Conservation (phyloP, 2,329 filamentous ascomycete species). For the Fusarium palustre region DNA sequence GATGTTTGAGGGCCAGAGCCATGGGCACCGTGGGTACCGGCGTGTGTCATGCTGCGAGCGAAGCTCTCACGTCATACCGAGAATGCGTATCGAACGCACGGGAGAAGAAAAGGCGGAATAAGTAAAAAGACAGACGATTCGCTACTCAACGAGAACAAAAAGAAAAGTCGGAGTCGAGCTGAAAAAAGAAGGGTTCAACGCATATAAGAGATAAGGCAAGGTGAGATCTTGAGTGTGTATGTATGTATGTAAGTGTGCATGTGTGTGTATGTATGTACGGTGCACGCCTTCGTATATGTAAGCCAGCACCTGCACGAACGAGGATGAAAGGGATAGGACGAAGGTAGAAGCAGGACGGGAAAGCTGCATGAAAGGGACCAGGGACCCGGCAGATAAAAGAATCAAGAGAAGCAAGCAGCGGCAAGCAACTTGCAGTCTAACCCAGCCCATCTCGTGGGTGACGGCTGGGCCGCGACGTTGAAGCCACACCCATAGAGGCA, state of each 20-base stretch:
- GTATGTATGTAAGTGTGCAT: conserved; percentile 19
- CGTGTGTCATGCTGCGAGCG: conserved; percentile 55
- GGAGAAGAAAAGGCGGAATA: conserved; percentile 24
- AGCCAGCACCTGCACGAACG: conserved; percentile 25
- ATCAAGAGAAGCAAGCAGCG: conserved; percentile 29
- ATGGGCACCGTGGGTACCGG: conserved; percentile 58
- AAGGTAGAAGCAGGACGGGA: conserved; percentile 37
- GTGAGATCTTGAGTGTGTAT: conserved; percentile 34
- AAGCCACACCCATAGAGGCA: conserved; percentile 27
- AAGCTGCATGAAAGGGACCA: conserved; percentile 39
- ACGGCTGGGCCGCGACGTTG: conserved; percentile 32
- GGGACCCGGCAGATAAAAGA: conserved; percentile 43
- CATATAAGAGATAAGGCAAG: conserved; percentile 19
- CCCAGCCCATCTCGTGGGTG: conserved; percentile 31
- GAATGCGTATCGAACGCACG: conserved; percentile 27
- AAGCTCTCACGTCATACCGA: conserved; percentile 45
- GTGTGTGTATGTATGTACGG: conserved; percentile 20
- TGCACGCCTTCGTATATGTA: conserved; percentile 40
- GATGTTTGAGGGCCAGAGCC: conserved; percentile 56
- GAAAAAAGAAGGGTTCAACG: conserved; percentile 16
- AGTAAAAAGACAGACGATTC: conserved; percentile 19
- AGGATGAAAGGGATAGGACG: conserved; percentile 41
- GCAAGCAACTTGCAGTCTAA: conserved; percentile 27
- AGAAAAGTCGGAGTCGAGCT: conserved; percentile 11
- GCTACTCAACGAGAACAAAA: conserved; percentile 19